Conservation (phyloP, 306 rosid genomes). For the Leucaena leucocephala region DNA sequence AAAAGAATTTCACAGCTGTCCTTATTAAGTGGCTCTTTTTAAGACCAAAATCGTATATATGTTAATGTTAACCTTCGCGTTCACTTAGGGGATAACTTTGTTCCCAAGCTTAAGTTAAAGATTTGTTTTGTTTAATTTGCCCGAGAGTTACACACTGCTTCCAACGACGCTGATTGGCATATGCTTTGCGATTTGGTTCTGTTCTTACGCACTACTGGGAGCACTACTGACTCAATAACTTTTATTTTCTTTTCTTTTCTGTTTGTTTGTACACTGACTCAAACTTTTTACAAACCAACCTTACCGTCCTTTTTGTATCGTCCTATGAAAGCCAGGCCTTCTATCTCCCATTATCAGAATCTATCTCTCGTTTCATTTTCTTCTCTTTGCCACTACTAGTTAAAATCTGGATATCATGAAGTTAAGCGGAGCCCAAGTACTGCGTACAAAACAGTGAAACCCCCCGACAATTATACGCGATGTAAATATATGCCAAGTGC, state of each 20-base stretch:
- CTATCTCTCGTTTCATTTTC: not conserved
- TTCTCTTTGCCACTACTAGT: not conserved
- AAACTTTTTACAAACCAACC: slow-evolving; percentile 40
- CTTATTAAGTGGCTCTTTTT: not conserved
- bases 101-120: not conserved
- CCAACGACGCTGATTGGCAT: slow-evolving; percentile 22
- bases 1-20: not conserved
- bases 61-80: not conserved
- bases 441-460: not conserved
- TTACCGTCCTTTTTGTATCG: slow-evolving; percentile 38
- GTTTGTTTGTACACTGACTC: slow-evolving; percentile 37
- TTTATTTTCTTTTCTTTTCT: not conserved
- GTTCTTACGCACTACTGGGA: not conserved
- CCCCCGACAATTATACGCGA: not conserved
- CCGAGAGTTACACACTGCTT: not conserved
- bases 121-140: not conserved
- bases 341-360: not conserved
- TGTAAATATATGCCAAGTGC: not conserved
- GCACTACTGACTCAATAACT: slow-evolving; percentile 13
- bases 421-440: not conserved
- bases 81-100: slow-evolving; percentile 9
- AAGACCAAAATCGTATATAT: not conserved
- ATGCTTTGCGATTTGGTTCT: slow-evolving; percentile 36
- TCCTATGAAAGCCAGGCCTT: slow-evolving; percentile 1
- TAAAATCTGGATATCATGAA: not conserved